Evolutionary conservation across 192 early-diverging fungal genomes (phyloP).

Genomic region (Hyaloraphidium curvatum): DNA sequence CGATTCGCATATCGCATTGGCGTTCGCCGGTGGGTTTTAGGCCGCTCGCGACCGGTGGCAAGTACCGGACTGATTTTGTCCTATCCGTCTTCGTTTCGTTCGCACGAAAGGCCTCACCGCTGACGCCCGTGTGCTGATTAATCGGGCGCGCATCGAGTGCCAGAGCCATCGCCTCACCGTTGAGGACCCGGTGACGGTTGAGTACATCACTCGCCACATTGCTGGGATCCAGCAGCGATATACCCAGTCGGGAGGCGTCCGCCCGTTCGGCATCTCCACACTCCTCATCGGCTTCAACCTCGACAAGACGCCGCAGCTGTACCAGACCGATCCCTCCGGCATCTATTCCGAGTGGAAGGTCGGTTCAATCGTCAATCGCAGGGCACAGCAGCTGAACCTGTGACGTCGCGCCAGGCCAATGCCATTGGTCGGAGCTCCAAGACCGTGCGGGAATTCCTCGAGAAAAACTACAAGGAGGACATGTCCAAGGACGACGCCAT

Average conservation of each 20-base stretch:
- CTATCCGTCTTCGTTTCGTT: background rate
- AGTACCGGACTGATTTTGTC: background rate
- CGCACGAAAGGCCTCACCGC: constrained; percentile 64
- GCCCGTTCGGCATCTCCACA: constrained; percentile 96
- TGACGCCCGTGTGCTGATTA: constrained; percentile 86
- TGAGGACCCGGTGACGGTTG: constrained; percentile 89
- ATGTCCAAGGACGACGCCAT: constrained; percentile 58
- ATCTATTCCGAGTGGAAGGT: constrained; percentile 97
- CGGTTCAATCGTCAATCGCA: background rate
- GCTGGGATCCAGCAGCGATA: constrained; percentile 86
- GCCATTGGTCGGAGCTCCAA: constrained; percentile 91
- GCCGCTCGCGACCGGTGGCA: background rate
- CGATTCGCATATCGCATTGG: constrained; percentile 91
- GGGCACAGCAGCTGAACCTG: background rate
- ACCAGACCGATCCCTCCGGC: constrained; percentile 96
- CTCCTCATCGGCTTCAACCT: constrained; percentile 86
- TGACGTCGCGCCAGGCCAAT: constrained; percentile 44
- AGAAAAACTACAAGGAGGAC: constrained; percentile 88
- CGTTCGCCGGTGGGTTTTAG: constrained; percentile 59
- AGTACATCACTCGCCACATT: constrained; percentile 95
- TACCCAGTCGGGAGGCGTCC: constrained; percentile 94
- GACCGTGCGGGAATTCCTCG: constrained; percentile 94
- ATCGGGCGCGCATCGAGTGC: constrained; percentile 93
- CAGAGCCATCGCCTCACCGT: constrained; percentile 93
- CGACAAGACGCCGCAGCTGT: constrained; percentile 76